Evolutionary conservation across 2,329 filamentous ascomycete genomes (phyloP).

Genomic region (Penicillium griseofulvum): DNA sequence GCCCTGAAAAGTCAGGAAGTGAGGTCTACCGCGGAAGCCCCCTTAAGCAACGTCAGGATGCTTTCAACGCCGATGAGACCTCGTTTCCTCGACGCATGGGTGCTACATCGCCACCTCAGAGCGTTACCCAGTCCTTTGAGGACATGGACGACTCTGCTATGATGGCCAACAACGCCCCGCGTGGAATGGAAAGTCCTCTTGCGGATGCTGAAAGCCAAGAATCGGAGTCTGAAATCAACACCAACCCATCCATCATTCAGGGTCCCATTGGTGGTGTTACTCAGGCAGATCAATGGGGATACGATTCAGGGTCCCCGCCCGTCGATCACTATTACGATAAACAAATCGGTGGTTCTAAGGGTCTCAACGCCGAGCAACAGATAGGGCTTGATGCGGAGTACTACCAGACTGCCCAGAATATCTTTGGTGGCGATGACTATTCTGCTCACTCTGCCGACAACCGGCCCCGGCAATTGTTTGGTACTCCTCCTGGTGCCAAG

Average conservation of each 20-base stretch:
- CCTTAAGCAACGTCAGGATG: conserved; percentile 44
- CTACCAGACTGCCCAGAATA: conserved; percentile 52
- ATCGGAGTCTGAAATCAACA: conserved; percentile 63
- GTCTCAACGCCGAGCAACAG: conserved; percentile 55
- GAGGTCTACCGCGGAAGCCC: conserved; percentile 44
- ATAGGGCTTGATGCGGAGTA: conserved; percentile 61
- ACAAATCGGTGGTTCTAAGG: conserved; percentile 52
- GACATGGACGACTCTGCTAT: conserved; percentile 51
- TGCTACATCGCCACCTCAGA: conserved; percentile 54
- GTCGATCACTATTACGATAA: conserved; percentile 44
- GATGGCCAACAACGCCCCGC: conserved; percentile 64
- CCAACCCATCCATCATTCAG: conserved; percentile 80
- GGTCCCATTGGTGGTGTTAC: conserved; percentile 63
- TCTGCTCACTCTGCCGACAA: conserved; percentile 39
- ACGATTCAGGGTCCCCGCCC: conserved; percentile 52
- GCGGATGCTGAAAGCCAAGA: conserved; percentile 68
- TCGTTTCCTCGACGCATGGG: conserved; percentile 41
- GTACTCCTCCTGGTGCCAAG: conserved; percentile 60
- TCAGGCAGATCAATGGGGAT: conserved; percentile 55
- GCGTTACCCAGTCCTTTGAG: conserved; percentile 49
- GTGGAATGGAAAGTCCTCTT: conserved; percentile 67
- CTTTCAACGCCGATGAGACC: conserved; percentile 36
- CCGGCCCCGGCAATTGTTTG: conserved; percentile 41
- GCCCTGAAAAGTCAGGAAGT: conserved; percentile 24
- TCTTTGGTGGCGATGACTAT: conserved; percentile 39